Conservation (phyloP, 225 moss, liverwort and hornwort species). For the Thuidium tamariscinum region DNA sequence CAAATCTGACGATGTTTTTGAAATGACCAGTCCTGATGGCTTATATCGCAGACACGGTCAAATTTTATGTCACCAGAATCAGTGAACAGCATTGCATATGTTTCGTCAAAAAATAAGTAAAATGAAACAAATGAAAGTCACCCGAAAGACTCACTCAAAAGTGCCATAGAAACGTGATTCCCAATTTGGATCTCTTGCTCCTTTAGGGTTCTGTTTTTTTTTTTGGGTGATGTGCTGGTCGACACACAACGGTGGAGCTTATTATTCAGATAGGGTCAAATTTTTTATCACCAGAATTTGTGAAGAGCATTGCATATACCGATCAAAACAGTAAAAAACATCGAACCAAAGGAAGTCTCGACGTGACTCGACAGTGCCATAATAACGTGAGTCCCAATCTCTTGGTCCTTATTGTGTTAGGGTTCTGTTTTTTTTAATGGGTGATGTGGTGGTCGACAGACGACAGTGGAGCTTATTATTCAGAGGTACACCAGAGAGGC, state of each 20-base stretch:
- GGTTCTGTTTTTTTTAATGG: not conserved
- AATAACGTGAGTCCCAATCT: not conserved
- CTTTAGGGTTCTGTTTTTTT: not conserved
- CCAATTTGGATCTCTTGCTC: not conserved
- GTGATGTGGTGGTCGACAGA: not conserved
- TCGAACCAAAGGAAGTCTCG: not conserved
- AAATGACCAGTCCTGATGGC: not conserved
- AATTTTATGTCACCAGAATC: not conserved
- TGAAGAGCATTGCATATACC: too few relatives aligned
- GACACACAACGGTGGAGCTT: slow-evolving; percentile 22
- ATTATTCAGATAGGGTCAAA: not conserved
- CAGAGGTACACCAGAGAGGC: slow-evolving; percentile 60
- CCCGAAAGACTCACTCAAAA: not conserved
- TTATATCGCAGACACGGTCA: not conserved
- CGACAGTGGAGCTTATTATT: slow-evolving; percentile 42
- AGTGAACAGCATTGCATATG: not conserved
- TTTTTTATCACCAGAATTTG: not conserved
- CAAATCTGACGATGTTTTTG: not conserved
- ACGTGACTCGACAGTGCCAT: not conserved
- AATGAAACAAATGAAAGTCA: not conserved
- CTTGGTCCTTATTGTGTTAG: not conserved
- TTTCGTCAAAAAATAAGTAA: not conserved
- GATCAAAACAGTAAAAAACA: not conserved
- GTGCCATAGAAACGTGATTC: not conserved
- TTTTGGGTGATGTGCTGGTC: not conserved